Conservation (phyloP, 2,329 filamentous ascomycete genomes). For the Diaporthe caulivora region DNA sequence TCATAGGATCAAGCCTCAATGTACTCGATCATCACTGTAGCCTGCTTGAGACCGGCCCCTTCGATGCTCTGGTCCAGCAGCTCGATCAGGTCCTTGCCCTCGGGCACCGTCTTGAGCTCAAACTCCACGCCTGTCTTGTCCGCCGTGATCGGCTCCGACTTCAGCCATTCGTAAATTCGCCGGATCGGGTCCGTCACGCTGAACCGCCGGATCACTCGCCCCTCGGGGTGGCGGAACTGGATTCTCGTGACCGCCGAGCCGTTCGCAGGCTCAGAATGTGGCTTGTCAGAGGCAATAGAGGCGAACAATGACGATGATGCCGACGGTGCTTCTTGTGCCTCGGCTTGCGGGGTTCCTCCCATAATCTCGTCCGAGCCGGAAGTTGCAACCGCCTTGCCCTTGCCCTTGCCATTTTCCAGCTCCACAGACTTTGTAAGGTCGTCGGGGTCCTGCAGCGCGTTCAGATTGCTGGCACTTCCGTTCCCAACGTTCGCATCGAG, state of each 20-base stretch:
- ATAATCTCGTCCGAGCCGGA: slow-evolving; percentile 50
- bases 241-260: slow-evolving; percentile 86
- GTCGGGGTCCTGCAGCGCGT: slow-evolving; percentile 83
- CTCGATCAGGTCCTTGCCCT: slow-evolving; percentile 85
- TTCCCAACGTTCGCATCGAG: slow-evolving; percentile 67
- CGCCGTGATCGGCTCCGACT: slow-evolving; percentile 81
- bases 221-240: slow-evolving; percentile 89
- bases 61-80: slow-evolving; percentile 79
- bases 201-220: slow-evolving; percentile 91
- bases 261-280: slow-evolving; percentile 82
- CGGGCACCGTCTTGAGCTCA: slow-evolving; percentile 85
- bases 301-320: slow-evolving; percentile 68
- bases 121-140: slow-evolving; percentile 84
- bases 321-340: slow-evolving; percentile 44
- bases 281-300: slow-evolving; percentile 76
- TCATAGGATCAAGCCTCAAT: slow-evolving; percentile 26
- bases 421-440: slow-evolving; percentile 79
- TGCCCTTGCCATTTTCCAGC: slow-evolving; percentile 69
- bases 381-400: slow-evolving; percentile 58
- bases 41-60: slow-evolving; percentile 89
- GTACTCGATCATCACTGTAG: slow-evolving; percentile 93
- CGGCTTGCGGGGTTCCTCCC: slow-evolving; percentile 46
- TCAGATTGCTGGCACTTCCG: slow-evolving; percentile 46
- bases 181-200: slow-evolving; percentile 79
- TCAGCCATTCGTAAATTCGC: slow-evolving; percentile 96